These are phyloP conservation scores for Colletotrichum gloeosporioides DNA, from an alignment of 2,329 filamentous ascomycete genomes.

Conservation along the genomic window DNA sequence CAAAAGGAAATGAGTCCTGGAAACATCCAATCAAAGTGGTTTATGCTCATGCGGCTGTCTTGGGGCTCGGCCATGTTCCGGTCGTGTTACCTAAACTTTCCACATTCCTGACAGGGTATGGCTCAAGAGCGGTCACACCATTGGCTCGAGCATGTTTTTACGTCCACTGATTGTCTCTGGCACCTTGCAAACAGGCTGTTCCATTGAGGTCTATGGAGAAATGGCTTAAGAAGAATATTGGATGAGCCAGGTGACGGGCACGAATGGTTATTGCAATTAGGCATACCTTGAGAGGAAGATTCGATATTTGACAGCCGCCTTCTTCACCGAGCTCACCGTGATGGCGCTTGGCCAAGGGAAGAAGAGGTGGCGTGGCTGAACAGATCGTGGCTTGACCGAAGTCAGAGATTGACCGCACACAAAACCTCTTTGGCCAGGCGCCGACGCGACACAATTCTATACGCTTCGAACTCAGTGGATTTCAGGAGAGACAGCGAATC, in stretches of 20 bases:
- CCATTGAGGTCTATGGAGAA: neutral
- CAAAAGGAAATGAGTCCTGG: neutral
- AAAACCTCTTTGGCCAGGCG: neutral
- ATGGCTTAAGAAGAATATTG: too few species aligned
- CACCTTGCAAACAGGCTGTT: neutral
- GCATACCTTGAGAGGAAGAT: neutral
- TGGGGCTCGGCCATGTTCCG: neutral
- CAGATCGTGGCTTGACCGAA: neutral
- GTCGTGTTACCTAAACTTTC: neutral
- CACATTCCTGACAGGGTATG: neutral
- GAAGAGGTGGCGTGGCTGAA: neutral
- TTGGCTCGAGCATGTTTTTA: neutral
- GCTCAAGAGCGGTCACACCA: accelerated
- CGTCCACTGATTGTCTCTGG: neutral
- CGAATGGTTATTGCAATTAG: neutral
- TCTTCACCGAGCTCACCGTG: neutral
- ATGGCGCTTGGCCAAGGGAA: too few species aligned
- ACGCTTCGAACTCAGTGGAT: neutral
- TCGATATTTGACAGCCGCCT: too few species aligned
- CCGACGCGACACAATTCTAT: neutral
- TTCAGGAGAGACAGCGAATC: too few species aligned
- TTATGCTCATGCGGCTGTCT: neutral
- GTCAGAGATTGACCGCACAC: too few species aligned
- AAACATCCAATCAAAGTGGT: neutral
- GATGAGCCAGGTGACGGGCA: neutral